Percentiles rank a stretch among this genome's conserved stretches.
phyloP scores from a whole-genome alignment of 441 rosid species.

The Kokia cookei region DNA sequence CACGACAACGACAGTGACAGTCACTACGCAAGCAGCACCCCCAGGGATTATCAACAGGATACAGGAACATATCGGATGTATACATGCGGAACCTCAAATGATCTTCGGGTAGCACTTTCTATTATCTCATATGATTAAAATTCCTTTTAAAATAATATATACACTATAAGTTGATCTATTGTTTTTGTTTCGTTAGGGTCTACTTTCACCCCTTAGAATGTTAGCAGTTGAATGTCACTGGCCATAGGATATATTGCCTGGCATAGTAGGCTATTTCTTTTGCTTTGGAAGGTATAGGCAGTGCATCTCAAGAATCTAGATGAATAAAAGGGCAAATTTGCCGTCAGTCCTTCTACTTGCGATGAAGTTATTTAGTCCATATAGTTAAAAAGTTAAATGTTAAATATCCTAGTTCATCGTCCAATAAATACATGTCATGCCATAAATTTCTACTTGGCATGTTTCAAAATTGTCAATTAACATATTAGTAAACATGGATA shows the following conservation, averaged over 20 bases:
- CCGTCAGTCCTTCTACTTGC: no score
- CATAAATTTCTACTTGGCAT: no score
- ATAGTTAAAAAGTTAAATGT: no score
- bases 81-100: conserved; percentile 84
- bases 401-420: no score
- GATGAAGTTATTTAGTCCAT: no score
- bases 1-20: conserved; percentile 45
- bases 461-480: no score
- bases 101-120: conserved; percentile 92
- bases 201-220: not conserved
- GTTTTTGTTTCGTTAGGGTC: not conserved
- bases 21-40: conserved; percentile 45
- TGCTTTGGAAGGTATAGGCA: not conserved
- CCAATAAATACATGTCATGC: no score
- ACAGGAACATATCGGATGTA: conserved; percentile 91
- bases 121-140: conserved; percentile 79
- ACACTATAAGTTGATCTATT: not conserved
- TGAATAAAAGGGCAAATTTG: no score
- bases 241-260: not conserved
- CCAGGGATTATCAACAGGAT: conserved; percentile 32
- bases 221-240: not conserved
- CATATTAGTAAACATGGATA: no score
- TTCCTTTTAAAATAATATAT: conserved; percentile 2
- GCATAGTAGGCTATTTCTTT: not conserved
- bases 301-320: not conserved